Percentiles rank a stretch among this genome's conserved stretches.
Conservation (phyloP, 1,139 yeast species). For the Candida frijolesensis region DNA sequence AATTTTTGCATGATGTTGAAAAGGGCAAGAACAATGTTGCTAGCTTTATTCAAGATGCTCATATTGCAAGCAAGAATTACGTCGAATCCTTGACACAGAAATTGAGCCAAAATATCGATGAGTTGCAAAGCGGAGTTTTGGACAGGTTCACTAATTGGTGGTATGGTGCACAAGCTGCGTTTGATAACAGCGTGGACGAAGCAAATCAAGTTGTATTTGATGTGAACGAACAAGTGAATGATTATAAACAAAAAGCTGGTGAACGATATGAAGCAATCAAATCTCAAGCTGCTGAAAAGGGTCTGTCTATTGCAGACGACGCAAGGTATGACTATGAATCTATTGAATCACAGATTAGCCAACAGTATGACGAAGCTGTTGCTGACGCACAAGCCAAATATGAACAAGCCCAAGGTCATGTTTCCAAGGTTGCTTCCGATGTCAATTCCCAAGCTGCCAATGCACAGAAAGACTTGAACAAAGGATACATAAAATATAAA, state of each 20-base stretch:
- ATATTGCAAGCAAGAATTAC: constrained; percentile 19
- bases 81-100: constrained; percentile 10
- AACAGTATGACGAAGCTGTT: constrained; percentile 12
- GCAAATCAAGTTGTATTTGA: constrained; percentile 6
- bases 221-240: neutral
- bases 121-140: constrained; percentile 6
- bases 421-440: constrained; percentile 7
- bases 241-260: constrained; percentile 1
- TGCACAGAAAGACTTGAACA: constrained; percentile 5
- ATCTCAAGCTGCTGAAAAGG: constrained; percentile 8
- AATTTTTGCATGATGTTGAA: constrained; percentile 17
- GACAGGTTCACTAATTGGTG: constrained; percentile 5
- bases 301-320: constrained; percentile 10
- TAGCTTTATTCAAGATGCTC: constrained; percentile 20
- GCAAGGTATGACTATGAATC: constrained; percentile 9
- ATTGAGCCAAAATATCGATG: constrained; percentile 12
- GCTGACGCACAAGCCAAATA: constrained; percentile 13
- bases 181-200: neutral
- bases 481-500: constrained; percentile 10
- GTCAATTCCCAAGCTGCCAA: constrained; percentile 6
- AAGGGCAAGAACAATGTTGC: constrained; percentile 16
- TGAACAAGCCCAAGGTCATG: constrained; percentile 14
- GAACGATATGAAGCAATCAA: neutral
- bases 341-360: constrained; percentile 10
- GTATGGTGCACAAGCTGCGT: constrained; percentile 3